Conservation (phyloP, 2,329 filamentous ascomycete genomes). For the Endoconidiophora polonica region DNA sequence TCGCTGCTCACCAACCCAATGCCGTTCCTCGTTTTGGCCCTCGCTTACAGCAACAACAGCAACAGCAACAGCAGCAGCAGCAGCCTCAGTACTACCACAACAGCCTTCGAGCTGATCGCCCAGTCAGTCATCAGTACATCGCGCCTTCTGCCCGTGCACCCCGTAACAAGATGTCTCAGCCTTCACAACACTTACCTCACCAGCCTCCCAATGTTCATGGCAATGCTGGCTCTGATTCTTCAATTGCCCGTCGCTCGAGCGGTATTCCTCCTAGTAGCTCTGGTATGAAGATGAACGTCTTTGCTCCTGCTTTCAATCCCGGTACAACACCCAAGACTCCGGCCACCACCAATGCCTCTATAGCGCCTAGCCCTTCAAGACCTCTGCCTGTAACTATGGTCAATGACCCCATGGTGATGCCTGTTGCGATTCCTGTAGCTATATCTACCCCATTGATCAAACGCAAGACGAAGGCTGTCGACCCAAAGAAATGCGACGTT, state of each 20-base stretch:
- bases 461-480: constrained; percentile 56
- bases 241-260: constrained; percentile 37
- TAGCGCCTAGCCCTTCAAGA: constrained; percentile 4
- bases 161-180: background rate
- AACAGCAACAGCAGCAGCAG: constrained; percentile 3
- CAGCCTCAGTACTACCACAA: constrained; percentile 5
- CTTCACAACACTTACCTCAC: constrained; percentile 24
- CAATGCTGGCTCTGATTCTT: constrained; percentile 35
- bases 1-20: background rate
- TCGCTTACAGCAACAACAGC: constrained; percentile 17
- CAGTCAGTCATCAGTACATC: constrained; percentile 1
- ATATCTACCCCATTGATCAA: constrained; percentile 33
- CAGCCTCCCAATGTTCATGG: constrained; percentile 57
- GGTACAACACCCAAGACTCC: constrained; percentile 21
- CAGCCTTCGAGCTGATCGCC: constrained; percentile 1
- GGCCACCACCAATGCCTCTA: background rate
- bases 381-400: background rate
- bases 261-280: constrained; percentile 28
- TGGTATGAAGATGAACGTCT: constrained; percentile 46
- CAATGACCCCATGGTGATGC: background rate
- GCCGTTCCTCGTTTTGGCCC: constrained; percentile 14
- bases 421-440: background rate
- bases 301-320: constrained; percentile 67
- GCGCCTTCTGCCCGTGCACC: background rate
- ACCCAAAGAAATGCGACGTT: constrained; percentile 50